Base-by-base conservation (phyloP, 2,329 filamentous ascomycete genomes). In the Dactylellina leptospora region DNA sequence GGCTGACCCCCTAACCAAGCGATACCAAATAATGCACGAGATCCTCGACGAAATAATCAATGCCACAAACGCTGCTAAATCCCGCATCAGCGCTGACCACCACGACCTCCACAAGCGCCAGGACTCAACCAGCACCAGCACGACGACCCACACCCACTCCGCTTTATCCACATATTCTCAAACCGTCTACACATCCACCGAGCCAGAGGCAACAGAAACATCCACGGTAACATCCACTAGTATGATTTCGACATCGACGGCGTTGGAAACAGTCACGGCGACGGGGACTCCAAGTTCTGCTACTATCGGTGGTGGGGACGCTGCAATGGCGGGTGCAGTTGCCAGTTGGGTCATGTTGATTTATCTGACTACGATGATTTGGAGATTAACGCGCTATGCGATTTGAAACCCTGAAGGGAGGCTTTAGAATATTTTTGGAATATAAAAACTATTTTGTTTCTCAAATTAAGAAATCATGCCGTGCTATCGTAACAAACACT, bases 11-110 rank as follows among this genome's bases (percentile, higher is more conserved):
- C 36, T n/a, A n/a, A n/a, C 28, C 44, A 3, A 38, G 1, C 5
- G 13, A 30, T 23, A 10, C 36, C 45, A 33, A 27, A 27, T 6
- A 45, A 55, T 47, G 27, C n/a, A 20, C 48, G 55, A 70, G 33
- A 70, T 70, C 30, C 23, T 70, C 38, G 40, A 55, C 22, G 63
- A 69, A 42, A 61, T 69, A n/a, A 50, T 55, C 42, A 61, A 70
- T 13, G 56, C 64, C 20, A 61, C 55, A 20, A 70, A 55, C 25
- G 38, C 64, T 22, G 56, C 55, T 5, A 55, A 70, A 61, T 48
- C 64, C 28, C 55, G 64, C 28, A 27, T 70, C 28, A 53, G 36
- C 33, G 42, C 18, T 13, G 30, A 30, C 10, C 44, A 55, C 5
- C 36, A 55, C 23, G 22, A 61, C 16, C 42, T 61, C 30, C 50